phyloP scores from a whole-genome alignment of 768 basidiomycete genomes.

The Rubroboletus pulcherrimus region DNA sequence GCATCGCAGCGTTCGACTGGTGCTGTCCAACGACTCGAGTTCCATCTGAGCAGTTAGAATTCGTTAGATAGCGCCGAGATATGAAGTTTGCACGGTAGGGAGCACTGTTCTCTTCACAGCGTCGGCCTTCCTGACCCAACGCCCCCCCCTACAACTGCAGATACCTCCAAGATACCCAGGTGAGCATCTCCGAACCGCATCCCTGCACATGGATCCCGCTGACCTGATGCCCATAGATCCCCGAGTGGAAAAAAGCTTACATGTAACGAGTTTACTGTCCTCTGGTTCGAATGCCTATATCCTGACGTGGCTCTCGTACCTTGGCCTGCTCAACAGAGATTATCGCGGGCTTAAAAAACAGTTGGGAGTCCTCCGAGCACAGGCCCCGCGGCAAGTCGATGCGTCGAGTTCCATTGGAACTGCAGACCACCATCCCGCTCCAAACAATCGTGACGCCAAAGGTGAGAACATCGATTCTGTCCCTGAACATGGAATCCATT shows the following conservation, averaged over 20 bases:
- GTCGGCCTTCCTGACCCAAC: not conserved
- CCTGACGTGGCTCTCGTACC: not conserved
- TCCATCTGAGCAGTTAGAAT: not conserved
- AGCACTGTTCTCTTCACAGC: not conserved
- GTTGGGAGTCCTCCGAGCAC: constrained; percentile 51
- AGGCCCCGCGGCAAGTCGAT: constrained; percentile 21
- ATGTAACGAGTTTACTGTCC: constrained; percentile 11
- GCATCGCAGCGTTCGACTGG: not conserved
- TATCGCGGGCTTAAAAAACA: constrained; percentile 74
- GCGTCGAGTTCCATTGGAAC: not conserved
- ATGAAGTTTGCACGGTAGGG: constrained; percentile 64
- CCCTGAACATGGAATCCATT: not conserved
- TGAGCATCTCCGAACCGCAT: constrained; percentile 17
- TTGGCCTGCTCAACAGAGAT: constrained; percentile 42
- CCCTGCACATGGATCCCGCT: not conserved
- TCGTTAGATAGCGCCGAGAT: not conserved
- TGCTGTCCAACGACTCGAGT: not conserved
- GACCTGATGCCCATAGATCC: constrained; percentile 41
- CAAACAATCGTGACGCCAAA: not conserved
- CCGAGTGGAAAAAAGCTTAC: constrained; percentile 48
- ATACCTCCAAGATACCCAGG: constrained; percentile 69
- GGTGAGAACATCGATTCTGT: not conserved
- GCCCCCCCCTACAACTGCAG: constrained; percentile 31
- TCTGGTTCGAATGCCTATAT: not conserved
- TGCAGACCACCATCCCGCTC: not conserved